A percentile compares a stretch with the other conserved stretches of the same genome.
Evolutionary conservation across 805 yeast genomes (phyloP).

Genomic region (Debaryomyces maramus): DNA sequence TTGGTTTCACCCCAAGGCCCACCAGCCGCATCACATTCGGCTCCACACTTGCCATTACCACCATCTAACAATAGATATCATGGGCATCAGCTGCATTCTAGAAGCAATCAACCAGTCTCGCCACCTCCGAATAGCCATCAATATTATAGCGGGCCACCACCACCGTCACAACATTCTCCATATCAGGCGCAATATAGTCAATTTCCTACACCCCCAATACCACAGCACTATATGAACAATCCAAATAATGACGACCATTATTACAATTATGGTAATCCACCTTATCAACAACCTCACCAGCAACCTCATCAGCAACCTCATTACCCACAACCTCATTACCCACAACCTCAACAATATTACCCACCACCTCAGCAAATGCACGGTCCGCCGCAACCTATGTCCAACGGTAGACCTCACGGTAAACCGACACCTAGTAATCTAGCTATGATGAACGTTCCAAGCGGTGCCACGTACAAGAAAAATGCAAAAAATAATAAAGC

Average conservation of each 20-base stretch:
- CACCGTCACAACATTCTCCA: slow-evolving; percentile 1
- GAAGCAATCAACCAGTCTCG: too few relatives aligned
- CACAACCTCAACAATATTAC: slow-evolving; percentile 17
- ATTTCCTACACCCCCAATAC: background rate
- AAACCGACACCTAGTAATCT: slow-evolving; percentile 39
- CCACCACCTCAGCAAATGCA: slow-evolving; percentile 9
- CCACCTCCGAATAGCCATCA: background rate
- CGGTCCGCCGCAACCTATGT: background rate
- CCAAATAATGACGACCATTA: background rate
- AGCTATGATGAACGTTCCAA: slow-evolving; percentile 50
- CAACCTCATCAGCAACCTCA: slow-evolving; percentile 1
- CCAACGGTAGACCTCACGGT: background rate
- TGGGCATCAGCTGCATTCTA: too few relatives aligned
- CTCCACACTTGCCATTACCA: slow-evolving; percentile 1
- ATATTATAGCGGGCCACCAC: background rate
- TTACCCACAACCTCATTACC: slow-evolving; percentile 14
- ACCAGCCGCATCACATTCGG: background rate
- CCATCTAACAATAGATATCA: too few relatives aligned
- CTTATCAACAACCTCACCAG: background rate
- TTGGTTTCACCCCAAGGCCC: background rate
- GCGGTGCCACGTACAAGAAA: slow-evolving; percentile 35
- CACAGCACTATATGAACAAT: background rate
- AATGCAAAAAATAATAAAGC: slow-evolving; percentile 52
- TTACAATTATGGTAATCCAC: background rate
- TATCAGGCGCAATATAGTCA: slow-evolving; percentile 3